Evolutionary conservation across 2,329 filamentous ascomycete genomes (phyloP), one percentile per base, ranked within the genome.

Genomic region (Verticillium dahliae): DNA sequence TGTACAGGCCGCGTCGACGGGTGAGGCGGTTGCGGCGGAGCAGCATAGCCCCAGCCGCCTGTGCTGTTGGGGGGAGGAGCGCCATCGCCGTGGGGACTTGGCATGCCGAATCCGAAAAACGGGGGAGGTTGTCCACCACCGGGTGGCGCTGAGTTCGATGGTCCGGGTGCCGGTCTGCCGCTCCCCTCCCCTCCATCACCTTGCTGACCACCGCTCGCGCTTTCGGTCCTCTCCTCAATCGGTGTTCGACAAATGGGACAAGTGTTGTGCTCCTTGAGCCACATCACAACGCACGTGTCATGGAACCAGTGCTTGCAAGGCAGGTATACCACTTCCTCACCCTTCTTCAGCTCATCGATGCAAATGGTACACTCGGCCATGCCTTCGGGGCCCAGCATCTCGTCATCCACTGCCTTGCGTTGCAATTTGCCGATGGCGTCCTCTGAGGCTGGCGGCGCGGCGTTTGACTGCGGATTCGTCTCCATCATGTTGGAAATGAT

Each of bases 291-390:
- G 69, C 94, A 98, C 33, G 85, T 80, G 62, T 88, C 88, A 70
- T 97, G 94, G 73, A 97, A 98, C 91, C 92, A 97, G 71, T 99
- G 95, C 62, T 86, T 89, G 76, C 95, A 99, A 0, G 92, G 92
- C 58, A 99, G 76, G 56, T 88, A 83, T 0, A 90, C 85, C 5
- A 94, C 91, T 71, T 90, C 86, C 35, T 90, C 87, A 11, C 87
- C 90, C 39, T 90, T 71, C 33, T 85, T 81, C 64, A 96, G 88
- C 34, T 90, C 85, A 61, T 97, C 92, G 79, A 98, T 96, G 75
- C 95, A 99, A 62, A 99, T 97, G 39, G 91, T 93, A 73, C 95
- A 99, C 70, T 97, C 93, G 52, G 87, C 89, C 62, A 89, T 90
- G 6, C 83, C 84, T 60, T 86, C 84, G 0, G 78, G 72, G 1